A percentile compares a stretch with the other conserved stretches of the same genome.
Conservation (phyloP, 352 stramenopile genomes). For the Phytophthora pisi region DNA sequence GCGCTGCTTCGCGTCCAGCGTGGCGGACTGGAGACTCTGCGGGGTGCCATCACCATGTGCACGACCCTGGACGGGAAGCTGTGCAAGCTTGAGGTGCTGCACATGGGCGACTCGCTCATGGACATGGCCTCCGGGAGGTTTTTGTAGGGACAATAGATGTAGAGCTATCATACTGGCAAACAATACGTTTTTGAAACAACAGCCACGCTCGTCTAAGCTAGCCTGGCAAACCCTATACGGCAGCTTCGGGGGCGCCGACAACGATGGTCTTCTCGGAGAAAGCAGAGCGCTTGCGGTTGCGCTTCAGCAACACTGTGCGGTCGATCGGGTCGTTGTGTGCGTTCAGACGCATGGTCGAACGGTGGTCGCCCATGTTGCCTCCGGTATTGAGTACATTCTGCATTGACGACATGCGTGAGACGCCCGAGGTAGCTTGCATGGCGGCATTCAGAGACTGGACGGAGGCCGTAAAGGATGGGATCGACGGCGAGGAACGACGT, state of each 20-base stretch:
- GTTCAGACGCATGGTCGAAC: constrained; percentile 67
- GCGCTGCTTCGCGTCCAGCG: constrained; percentile 66
- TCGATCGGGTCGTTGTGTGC: constrained; percentile 66
- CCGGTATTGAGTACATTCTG: constrained; percentile 41
- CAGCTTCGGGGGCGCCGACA: constrained; percentile 81
- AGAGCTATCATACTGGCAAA: constrained; percentile 13
- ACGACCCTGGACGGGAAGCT: constrained; percentile 67
- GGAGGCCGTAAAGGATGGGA: constrained; percentile 85
- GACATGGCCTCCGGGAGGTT: constrained; percentile 72
- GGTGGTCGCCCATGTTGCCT: constrained; percentile 42
- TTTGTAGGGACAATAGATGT: constrained; percentile 36
- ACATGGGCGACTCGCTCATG: constrained; percentile 66
- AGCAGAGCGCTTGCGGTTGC: constrained; percentile 69
- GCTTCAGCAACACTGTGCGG: constrained; percentile 79
- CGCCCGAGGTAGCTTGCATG: constrained; percentile 69
- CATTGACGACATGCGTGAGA: constrained; percentile 56
- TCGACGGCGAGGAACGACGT: constrained; percentile 84
- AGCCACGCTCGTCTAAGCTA: constrained; percentile 17
- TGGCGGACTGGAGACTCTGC: constrained; percentile 62
- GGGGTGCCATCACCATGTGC: constrained; percentile 78
- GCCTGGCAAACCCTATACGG: constrained; percentile 55
- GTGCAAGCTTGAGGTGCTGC: constrained; percentile 68
- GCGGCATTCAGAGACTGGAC: constrained; percentile 82
- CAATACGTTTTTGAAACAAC: constrained; percentile 14
- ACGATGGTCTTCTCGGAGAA: constrained; percentile 90